Evolutionary conservation across 768 basidiomycete species (phyloP).

Genomic region (Suillus plorans): DNA sequence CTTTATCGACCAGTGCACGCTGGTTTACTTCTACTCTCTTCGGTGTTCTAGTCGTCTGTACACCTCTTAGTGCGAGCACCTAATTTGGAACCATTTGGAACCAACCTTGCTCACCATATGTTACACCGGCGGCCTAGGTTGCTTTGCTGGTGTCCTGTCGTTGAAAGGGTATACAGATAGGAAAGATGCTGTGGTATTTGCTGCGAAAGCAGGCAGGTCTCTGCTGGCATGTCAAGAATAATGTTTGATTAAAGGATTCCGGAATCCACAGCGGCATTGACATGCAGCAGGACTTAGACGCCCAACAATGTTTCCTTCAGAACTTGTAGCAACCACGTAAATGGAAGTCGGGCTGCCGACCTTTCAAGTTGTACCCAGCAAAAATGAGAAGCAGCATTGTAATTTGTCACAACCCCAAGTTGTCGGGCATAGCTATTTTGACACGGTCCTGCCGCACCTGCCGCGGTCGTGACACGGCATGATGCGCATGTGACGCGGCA

Average conservation of each 20-base stretch:
- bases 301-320: background rate
- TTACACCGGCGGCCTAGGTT: background rate
- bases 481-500: too few relatives aligned
- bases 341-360: background rate
- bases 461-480: too few relatives aligned
- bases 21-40: conserved; percentile 14
- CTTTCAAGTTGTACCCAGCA: background rate
- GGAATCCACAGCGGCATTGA: background rate
- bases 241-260: background rate
- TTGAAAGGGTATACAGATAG: background rate
- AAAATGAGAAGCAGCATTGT: background rate
- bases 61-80: background rate
- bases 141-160: background rate
- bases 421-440: background rate
- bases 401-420: background rate
- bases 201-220: background rate
- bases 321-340: background rate
- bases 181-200: conserved; percentile 2
- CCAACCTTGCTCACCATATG: background rate
- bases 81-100: background rate
- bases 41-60: background rate
- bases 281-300: too few relatives aligned
- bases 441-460: too few relatives aligned
- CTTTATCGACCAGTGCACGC: conserved; percentile 17
- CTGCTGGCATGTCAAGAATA: background rate